These are phyloP conservation scores for Eucalyptus lansdowneana DNA, from an alignment of 345 rosid genomes.

Conservation along the genomic window DNA sequence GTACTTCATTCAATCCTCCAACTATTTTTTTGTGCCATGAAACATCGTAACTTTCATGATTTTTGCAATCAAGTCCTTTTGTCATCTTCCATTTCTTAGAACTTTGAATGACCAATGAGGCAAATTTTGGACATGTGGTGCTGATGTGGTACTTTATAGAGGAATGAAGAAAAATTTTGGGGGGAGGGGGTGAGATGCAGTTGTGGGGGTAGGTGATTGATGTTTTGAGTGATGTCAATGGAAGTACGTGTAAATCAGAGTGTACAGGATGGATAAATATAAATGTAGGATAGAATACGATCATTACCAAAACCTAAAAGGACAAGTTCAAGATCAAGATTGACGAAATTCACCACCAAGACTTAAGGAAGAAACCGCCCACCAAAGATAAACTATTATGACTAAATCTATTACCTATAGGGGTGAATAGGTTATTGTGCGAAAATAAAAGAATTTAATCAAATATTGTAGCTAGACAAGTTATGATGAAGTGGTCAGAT, in stretches of 20 bases:
- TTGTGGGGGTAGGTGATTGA: not conserved
- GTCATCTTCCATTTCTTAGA: not conserved
- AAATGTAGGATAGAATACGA: not conserved
- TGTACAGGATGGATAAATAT: not conserved
- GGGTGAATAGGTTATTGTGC: too few relatives aligned
- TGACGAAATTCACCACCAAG: not conserved
- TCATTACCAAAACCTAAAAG: not conserved
- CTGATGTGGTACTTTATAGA: not conserved
- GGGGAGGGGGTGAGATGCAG: not conserved
- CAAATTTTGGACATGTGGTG: not conserved
- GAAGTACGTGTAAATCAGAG: not conserved
- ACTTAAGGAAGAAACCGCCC: fast-evolving
- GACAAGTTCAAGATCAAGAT: not conserved
- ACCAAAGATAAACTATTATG: not conserved
- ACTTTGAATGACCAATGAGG: not conserved
- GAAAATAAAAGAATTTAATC: too few relatives aligned
- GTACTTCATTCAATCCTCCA: not conserved
- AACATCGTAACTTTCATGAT: not conserved
- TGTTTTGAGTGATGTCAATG: not conserved
- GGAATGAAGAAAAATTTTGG: not conserved
- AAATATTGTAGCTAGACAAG: too few relatives aligned
- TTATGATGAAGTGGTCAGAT: too few relatives aligned
- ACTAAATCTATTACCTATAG: too few relatives aligned
- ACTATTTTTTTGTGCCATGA: not conserved
- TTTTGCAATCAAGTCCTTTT: not conserved